Conservation (phyloP, 2,329 filamentous ascomycete species). For the Elsinoe batatas region DNA sequence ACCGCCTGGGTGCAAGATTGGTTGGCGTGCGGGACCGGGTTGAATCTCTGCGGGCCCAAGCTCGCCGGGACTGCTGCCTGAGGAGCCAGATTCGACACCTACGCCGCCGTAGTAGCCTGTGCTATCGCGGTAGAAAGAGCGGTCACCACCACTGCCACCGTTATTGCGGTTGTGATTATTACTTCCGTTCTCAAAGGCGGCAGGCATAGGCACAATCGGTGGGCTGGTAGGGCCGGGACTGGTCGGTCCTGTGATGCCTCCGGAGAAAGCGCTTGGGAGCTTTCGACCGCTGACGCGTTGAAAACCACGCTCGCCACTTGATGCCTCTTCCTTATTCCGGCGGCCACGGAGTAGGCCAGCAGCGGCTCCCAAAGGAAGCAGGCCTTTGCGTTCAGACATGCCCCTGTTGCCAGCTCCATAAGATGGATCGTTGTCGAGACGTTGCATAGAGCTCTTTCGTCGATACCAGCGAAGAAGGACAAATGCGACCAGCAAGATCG, state of each 20-base stretch:
- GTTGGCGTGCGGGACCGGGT: slow-evolving; percentile 26
- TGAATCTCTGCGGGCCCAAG: slow-evolving; percentile 21
- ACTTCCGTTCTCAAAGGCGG: slow-evolving; percentile 16
- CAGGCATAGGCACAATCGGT: slow-evolving; percentile 19
- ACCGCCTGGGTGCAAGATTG: slow-evolving; percentile 24
- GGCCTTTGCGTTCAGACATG: slow-evolving; percentile 32
- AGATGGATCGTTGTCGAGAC: slow-evolving; percentile 19
- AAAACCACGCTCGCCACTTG: slow-evolving; percentile 33
- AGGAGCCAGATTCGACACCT: slow-evolving; percentile 19
- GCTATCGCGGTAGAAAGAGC: slow-evolving; percentile 38
- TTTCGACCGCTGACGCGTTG: slow-evolving; percentile 40
- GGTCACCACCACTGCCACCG: slow-evolving; percentile 21
- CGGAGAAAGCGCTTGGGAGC: slow-evolving; percentile 39
- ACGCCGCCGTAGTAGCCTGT: slow-evolving; percentile 32
- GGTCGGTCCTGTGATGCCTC: slow-evolving; percentile 31
- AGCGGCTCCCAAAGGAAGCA: slow-evolving; percentile 29
- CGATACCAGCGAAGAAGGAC: slow-evolving; percentile 46
- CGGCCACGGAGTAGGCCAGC: slow-evolving; percentile 23
- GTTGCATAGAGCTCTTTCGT: slow-evolving; percentile 24
- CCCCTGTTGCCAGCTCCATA: slow-evolving; percentile 22
- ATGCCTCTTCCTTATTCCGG: slow-evolving; percentile 13
- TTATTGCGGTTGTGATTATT: slow-evolving; percentile 18
- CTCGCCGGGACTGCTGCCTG: slow-evolving; percentile 12
- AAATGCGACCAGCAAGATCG: slow-evolving; percentile 42
- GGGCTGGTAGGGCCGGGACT: slow-evolving; percentile 13